Base-by-base conservation (phyloP, 441 rosid genomes). In the Populus hybrid region DNA sequence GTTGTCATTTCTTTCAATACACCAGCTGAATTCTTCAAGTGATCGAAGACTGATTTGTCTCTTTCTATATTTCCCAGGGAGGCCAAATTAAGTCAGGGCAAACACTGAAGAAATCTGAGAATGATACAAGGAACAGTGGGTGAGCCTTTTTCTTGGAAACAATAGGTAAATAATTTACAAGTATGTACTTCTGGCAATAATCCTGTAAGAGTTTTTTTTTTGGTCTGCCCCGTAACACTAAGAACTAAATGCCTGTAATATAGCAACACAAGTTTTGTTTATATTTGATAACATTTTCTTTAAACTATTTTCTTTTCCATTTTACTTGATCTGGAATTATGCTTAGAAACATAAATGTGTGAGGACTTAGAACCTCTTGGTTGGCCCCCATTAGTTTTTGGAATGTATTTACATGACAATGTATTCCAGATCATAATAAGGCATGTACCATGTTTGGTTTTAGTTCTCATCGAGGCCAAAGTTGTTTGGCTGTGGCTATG, bases 11-110 rank as follows among this genome's bases (percentile, higher is more conserved):
- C 4, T 67, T 46, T 46, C 72, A n/a, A 26, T 4, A 3, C 32
- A 53, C 28, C 16, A 21, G 14, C 11, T 50, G 26, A 71, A 4
- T 78, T 71, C 32, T 46, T 68, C 18, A 14, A 26, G 35, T 46
- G 74, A 61, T 64, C 19, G 66, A 34, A 42, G 73, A 59, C 72
- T 80, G 69, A 69, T 67, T 73, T 72, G 73, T 78, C 63, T 16
- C 23, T 28, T 68, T 83, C 14, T 34, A 77, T 14, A 42, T 68
- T 79, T 14, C 40, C 21, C 88, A 94, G 97, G 97, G 90, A 79
- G 90, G 86, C 72, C 95, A 86, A 78, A 79, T 67, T 78, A 94
- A 89, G 86, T 84, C 82, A 75, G 81, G 81, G 67, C 85, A 79
- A 78, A 77, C 87, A 34, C 74, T 82, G 4, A 91, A 79, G 87